Percentiles rank a stretch among this genome's conserved stretches.
Evolutionary conservation across 306 rosid species (phyloP).

Genomic region (Castanopsis chinensis): DNA sequence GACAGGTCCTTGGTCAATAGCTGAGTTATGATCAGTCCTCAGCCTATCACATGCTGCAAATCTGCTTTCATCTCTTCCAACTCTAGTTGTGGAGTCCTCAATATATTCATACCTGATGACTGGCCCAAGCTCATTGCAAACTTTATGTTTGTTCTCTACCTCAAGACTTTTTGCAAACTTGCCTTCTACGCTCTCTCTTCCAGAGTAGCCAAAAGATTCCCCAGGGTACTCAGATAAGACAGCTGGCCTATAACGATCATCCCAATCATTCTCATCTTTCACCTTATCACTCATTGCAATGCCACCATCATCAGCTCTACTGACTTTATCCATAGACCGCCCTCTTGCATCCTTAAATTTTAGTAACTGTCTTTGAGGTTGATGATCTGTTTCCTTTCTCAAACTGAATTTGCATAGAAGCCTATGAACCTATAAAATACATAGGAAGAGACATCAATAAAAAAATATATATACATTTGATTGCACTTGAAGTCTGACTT

Average conservation of each 20-base stretch:
- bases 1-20: conserved; percentile 9
- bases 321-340: conserved; percentile 9
- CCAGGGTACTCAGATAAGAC: conserved; percentile 15
- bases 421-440: conserved; percentile 38
- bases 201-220: conserved; percentile 16
- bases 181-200: conserved; percentile 11
- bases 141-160: conserved; percentile 14
- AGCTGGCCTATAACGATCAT: conserved; percentile 1
- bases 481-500: conserved; percentile 14
- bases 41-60: conserved; percentile 17
- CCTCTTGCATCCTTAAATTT: conserved; percentile 7
- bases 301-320: conserved; percentile 26
- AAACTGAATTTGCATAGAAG: conserved; percentile 46
- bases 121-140: conserved; percentile 13
- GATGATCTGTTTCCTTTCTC: conserved; percentile 23
- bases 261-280: conserved; percentile 16
- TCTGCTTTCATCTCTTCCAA: conserved; percentile 18
- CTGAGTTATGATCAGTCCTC: conserved; percentile 14
- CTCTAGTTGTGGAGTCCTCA: conserved; percentile 15
- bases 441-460: conserved; percentile 6
- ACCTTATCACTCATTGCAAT: conserved; percentile 1
- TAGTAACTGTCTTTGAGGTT: conserved; percentile 14
- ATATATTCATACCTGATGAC: conserved; percentile 15
- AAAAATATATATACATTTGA: not conserved
- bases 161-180: conserved; percentile 15